Evolutionary conservation across 2,329 filamentous ascomycete species (phyloP), one percentile per base, ranked within the genome.

Genomic region (Cladosporium sp.): DNA sequence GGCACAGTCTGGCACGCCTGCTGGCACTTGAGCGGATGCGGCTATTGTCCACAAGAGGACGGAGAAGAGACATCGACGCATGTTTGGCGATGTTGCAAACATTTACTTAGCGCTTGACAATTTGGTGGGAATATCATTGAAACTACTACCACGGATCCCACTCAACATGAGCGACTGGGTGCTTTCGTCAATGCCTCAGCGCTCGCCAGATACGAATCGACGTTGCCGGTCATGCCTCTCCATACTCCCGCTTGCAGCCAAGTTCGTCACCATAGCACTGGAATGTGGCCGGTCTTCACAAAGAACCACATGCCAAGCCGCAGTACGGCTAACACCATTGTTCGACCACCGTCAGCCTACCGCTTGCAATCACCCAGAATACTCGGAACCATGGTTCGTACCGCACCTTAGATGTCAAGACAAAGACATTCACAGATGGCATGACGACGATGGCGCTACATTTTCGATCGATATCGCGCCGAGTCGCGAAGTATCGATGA

Each of bases 1-100:
- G 17, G 60, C 63, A 57, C 63, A 64, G 49, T 50, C 20, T 28
- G 63, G 60, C 12, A 63, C 34, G 17, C 30, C 49, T 5, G 52
- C 19, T 12, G 50, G 60, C 17, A 19, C 17, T 19, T 52, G 25
- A 12, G 45, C 38, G 5, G 37, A 34, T 12, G 25, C n/a, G 22
- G 22, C 9, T 11, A 37, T n/a, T 11, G 42, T 39, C 40, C 42
- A 47, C 9, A 34, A 0, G 0, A 56, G 15, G 42, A 49, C 47
- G 3, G 42, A 56, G 40, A 37, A 49, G 42, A 56, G 15, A 17
- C 42, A 49, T 8, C 42, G 19, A 40, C 19, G 30, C 54, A 56
- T 56, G 9, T 0, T 22, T 25, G 22, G 14, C 37, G 14, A 15
- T 28, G 8, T 5, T 3, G 9, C 9, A 8, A 34, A 12, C 7